Percentiles rank a stretch among this genome's conserved stretches.
Evolutionary conservation across 2,329 filamentous ascomycete genomes (phyloP).

Genomic region (Parascedosporium putredinis): DNA sequence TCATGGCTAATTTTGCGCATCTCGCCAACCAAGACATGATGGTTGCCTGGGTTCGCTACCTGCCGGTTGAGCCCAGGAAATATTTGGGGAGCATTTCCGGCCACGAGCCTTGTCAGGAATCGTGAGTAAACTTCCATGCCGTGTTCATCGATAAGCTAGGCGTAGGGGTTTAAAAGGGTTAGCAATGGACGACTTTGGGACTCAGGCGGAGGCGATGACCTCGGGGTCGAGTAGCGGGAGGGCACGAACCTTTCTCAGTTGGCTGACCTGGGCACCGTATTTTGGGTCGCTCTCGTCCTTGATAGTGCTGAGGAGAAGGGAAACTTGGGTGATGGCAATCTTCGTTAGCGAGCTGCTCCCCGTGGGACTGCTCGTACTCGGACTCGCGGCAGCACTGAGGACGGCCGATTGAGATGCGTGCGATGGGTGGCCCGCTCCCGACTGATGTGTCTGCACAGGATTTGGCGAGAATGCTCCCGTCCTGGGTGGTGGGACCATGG

Average conservation of each 20-base stretch:
- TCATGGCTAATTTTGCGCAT: slow-evolving; percentile 78
- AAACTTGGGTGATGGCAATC: slow-evolving; percentile 91
- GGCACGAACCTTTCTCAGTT: slow-evolving; percentile 71
- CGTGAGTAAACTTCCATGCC: slow-evolving; percentile 98
- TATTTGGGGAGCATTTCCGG: slow-evolving; percentile 82
- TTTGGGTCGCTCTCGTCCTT: slow-evolving; percentile 90
- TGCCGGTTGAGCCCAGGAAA: slow-evolving; percentile 70
- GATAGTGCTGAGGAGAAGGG: slow-evolving; percentile 84
- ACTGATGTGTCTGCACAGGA: slow-evolving; percentile 47
- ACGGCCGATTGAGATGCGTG: slow-evolving; percentile 46
- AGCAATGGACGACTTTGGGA: slow-evolving; percentile 10
- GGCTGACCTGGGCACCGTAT: slow-evolving; percentile 86
- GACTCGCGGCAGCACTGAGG: slow-evolving; percentile 50
- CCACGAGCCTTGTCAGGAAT: slow-evolving; percentile 88
- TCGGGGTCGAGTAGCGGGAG: not conserved
- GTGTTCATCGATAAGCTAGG: slow-evolving; percentile 90
- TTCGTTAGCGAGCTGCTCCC: slow-evolving; percentile 65
- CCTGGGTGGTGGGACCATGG: slow-evolving; percentile 51
- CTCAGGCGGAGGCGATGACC: slow-evolving; percentile 4
- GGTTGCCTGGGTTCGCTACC: slow-evolving; percentile 68
- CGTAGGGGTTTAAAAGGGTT: slow-evolving; percentile 7
- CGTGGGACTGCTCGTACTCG: slow-evolving; percentile 52
- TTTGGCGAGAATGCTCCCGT: slow-evolving; percentile 55
- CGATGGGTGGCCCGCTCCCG: slow-evolving; percentile 43
- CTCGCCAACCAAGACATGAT: slow-evolving; percentile 71